Conservation (phyloP, 169 alveolate species). For the Babesia sp. region DNA sequence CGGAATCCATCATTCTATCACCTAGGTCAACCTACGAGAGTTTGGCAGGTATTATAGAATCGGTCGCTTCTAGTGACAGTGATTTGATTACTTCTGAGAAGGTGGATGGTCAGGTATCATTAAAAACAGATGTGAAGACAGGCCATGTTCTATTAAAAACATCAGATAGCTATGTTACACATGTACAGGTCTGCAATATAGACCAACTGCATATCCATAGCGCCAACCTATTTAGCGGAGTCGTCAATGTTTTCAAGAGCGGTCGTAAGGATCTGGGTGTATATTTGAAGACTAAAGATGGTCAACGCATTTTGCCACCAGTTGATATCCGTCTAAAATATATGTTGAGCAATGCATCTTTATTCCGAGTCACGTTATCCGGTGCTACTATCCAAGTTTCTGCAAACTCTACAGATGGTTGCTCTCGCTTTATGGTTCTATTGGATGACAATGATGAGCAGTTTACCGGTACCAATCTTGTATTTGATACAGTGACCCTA, state of each 20-base stretch:
- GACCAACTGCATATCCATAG: constrained; percentile 15
- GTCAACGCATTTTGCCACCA: constrained; percentile 18
- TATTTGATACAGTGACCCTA: constrained; percentile 11
- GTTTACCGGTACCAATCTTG: constrained; percentile 8
- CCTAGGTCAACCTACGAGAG: constrained; percentile 6
- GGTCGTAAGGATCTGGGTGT: constrained; percentile 31
- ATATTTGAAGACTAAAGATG: constrained; percentile 17
- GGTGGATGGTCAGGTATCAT: neutral
- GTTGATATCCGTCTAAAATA: constrained; percentile 14
- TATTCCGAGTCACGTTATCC: constrained; percentile 9
- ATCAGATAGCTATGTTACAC: constrained; percentile 17
- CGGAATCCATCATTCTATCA: neutral
- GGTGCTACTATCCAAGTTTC: neutral
- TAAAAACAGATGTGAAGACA: constrained; percentile 20
- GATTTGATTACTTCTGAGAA: neutral
- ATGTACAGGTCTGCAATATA: constrained; percentile 19
- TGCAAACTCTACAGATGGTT: constrained; percentile 33
- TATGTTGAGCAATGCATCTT: constrained; percentile 21
- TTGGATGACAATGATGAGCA: constrained; percentile 37
- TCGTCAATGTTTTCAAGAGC: constrained; percentile 20
- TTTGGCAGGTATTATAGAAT: constrained; percentile 16
- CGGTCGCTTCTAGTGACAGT: constrained; percentile 13
- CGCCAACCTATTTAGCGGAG: neutral
- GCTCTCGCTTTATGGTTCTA: constrained; percentile 8
- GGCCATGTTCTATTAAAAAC: constrained; percentile 42